A percentile compares a stretch with the other conserved stretches of the same genome.
Conservation (phyloP, 2,329 filamentous ascomycete genomes). For the Plectosphaerella plurivora region DNA sequence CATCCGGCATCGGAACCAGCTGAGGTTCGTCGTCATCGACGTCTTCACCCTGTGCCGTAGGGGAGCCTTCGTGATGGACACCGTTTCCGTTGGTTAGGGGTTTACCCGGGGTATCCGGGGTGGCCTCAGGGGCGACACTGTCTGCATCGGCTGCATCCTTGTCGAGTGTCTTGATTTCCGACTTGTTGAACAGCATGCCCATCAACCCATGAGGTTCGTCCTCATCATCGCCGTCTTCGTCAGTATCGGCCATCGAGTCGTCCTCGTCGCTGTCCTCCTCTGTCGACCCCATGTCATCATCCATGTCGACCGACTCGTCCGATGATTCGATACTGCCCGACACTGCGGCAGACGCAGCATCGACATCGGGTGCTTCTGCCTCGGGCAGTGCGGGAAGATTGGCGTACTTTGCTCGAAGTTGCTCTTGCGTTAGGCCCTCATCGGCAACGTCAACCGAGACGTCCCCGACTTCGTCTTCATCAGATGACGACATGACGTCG, state of each 20-base stretch:
- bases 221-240: slow-evolving; percentile 32
- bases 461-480: slow-evolving; percentile 50
- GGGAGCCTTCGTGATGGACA: slow-evolving; percentile 27
- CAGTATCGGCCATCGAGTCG: slow-evolving; percentile 40
- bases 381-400: slow-evolving; percentile 49
- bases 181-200: slow-evolving; percentile 55
- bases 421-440: slow-evolving; percentile 64
- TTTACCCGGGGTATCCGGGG: slow-evolving; percentile 1
- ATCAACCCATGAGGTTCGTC: slow-evolving; percentile 44
- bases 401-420: slow-evolving; percentile 65
- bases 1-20: slow-evolving; percentile 1
- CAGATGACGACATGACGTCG: slow-evolving; percentile 56
- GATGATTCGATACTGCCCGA: slow-evolving; percentile 43
- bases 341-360: slow-evolving; percentile 9
- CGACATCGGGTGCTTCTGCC: slow-evolving; percentile 16
- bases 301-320: slow-evolving; percentile 66
- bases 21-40: slow-evolving; percentile 1
- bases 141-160: neutral
- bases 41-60: slow-evolving; percentile 14
- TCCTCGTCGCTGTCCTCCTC: slow-evolving; percentile 42
- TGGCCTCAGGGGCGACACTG: slow-evolving; percentile 7
- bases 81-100: slow-evolving; percentile 17
- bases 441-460: slow-evolving; percentile 42
- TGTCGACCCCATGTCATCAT: slow-evolving; percentile 59
- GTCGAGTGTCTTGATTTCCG: slow-evolving; percentile 47